These are phyloP conservation scores for Cynara cardunculus DNA, from an alignment of 129 eudicot genomes.

Conservation along the genomic window DNA sequence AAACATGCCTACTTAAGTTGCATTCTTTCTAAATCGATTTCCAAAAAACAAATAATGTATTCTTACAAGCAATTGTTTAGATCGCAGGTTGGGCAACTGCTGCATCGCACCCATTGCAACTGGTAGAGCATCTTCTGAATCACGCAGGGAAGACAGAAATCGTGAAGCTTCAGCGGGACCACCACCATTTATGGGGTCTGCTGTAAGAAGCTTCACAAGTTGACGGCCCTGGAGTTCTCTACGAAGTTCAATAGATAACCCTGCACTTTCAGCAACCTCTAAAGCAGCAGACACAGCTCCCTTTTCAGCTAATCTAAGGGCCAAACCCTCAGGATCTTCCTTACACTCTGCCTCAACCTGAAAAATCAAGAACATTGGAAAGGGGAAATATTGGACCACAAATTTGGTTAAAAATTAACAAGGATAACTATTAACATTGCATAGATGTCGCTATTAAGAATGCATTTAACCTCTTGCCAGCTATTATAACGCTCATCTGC, in stretches of 20 bases:
- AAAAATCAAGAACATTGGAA: slow-evolving; percentile 5
- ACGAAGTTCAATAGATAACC: slow-evolving; percentile 80
- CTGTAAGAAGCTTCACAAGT: slow-evolving; percentile 96
- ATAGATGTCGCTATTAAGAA: slow-evolving; percentile 1
- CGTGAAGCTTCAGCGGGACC: slow-evolving; percentile 99
- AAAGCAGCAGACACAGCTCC: slow-evolving; percentile 98
- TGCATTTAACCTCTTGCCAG: slow-evolving; percentile 88
- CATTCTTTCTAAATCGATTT: neutral
- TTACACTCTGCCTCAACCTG: slow-evolving; percentile 92
- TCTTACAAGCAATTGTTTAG: slow-evolving; percentile 91
- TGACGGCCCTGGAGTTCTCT: slow-evolving; percentile 99
- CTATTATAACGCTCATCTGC: slow-evolving; percentile 82
- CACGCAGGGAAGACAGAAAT: slow-evolving; percentile 88
- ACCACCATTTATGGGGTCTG: slow-evolving; percentile 93
- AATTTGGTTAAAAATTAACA: neutral
- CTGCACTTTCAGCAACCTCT: slow-evolving; percentile 97
- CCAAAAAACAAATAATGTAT: neutral
- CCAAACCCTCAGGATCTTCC: slow-evolving; percentile 97
- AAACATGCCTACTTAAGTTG: neutral
- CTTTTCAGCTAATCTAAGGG: slow-evolving; percentile 92
- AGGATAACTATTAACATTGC: neutral
- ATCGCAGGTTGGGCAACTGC: slow-evolving; percentile 86
- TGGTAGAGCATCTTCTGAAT: slow-evolving; percentile 86
- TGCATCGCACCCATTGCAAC: slow-evolving; percentile 99
- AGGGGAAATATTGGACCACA: neutral